These are phyloP conservation scores for Steccherinum ochraceum DNA, from an alignment of 768 basidiomycete genomes.

Conservation along the genomic window DNA sequence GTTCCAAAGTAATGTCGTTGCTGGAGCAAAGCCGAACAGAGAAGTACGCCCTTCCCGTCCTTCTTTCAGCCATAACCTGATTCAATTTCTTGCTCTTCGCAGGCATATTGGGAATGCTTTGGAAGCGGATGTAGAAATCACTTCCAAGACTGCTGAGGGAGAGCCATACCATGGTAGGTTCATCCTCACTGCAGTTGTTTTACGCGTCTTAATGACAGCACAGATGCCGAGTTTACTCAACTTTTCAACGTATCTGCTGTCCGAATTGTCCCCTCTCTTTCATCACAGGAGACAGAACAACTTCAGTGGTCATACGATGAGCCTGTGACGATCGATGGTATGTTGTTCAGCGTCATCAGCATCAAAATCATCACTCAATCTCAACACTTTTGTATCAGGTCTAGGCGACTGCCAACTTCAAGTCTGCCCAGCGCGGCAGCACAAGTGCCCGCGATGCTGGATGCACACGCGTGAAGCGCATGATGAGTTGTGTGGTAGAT, in stretches of 20 bases:
- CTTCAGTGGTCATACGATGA: no score
- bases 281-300: neutral
- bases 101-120: constrained; percentile 72
- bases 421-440: constrained; percentile 50
- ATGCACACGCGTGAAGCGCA: constrained; percentile 50
- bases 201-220: no score
- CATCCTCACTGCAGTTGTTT: no score
- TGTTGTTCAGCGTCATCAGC: neutral
- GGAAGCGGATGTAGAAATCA: constrained; percentile 69
- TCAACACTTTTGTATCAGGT: neutral
- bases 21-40: constrained; percentile 72
- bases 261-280: constrained; percentile 23
- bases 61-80: no score
- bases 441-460: constrained; percentile 94
- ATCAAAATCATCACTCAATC: neutral
- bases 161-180: no score
- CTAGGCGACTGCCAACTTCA: constrained; percentile 35
- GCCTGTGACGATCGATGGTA: no score
- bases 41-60: constrained; percentile 47
- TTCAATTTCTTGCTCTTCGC: constrained; percentile 1
- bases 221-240: constrained; percentile 60
- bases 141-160: constrained; percentile 35
- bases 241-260: constrained; percentile 81
- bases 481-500: constrained; percentile 62
- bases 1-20: constrained; percentile 53